Evolutionary conservation across 106 monocot species (phyloP), one percentile per base, ranked within the genome.

Genomic region (Amphibolis antarctica): DNA sequence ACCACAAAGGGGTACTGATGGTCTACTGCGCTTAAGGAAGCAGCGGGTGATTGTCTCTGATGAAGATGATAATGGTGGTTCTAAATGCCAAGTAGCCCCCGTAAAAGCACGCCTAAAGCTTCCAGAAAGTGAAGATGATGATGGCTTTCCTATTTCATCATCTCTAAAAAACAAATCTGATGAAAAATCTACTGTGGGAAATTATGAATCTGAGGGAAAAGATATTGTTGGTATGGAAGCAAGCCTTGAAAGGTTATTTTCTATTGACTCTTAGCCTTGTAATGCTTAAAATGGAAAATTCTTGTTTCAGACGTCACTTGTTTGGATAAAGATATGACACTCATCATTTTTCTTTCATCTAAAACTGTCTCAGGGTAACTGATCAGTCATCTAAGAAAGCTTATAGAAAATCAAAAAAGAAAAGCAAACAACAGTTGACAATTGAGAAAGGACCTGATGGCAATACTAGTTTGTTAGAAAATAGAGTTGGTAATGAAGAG

Each of bases 111-210:
- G 54, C 13, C 5, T 73, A 48, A 28, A 28, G 30, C 27, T 46
- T 17, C 18, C 67, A 19, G 93, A 89, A 74, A 89, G 89, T 71
- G 93, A 93, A 75, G 89, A 93, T 81, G 93, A 89, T 60, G 89
- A 93, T 83, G 93, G 93, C 20, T 93, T 93, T 61, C 93, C 93
- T 27, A 75, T 83, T 70, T 75, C 68, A 22, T 65, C 76, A 20
- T 66, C 72, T 25, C 27, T 57, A n/a, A 64, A 27, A 61, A 65
- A 59, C 59, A 81, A 79, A 53, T 59, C 42, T 17, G n/a, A 66
- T 44, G 61, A 10, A 3, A 56, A 74, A 42, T 42, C 43, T 45
- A 25, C 21, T 24, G 36, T 42, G 17, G 71, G 17, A 19, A 28
- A 65, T 63, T 55, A 20, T 63, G 66, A 67, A 27, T 44, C 54